phyloP scores from a whole-genome alignment of 345 rosid genomes.

The Syzygium oleosum region DNA sequence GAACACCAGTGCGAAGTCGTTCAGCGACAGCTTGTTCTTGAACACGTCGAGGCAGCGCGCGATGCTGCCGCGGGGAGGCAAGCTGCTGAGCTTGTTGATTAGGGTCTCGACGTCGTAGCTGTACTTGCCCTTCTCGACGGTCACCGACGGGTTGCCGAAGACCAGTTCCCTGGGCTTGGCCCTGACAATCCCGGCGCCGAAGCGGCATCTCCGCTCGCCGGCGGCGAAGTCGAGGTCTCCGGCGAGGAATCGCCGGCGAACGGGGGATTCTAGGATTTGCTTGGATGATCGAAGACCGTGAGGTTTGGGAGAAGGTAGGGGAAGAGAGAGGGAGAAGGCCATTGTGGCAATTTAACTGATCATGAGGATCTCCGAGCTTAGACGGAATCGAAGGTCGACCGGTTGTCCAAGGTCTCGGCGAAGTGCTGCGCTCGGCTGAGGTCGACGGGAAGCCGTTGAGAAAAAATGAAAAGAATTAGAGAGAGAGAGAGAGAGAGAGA shows the following conservation, averaged over 20 bases:
- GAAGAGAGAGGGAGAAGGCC: conserved; percentile 24
- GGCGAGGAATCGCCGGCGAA: conserved; percentile 12
- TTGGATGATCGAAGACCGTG: conserved; percentile 18
- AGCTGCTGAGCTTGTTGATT: conserved; percentile 94
- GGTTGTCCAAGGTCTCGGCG: neutral
- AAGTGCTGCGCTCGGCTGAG: neutral
- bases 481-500: neutral
- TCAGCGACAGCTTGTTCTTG: conserved; percentile 83
- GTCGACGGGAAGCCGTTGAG: no score
- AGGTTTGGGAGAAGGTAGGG: conserved; percentile 19
- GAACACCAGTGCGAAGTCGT: conserved; percentile 86
- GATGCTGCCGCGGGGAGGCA: conserved; percentile 96
- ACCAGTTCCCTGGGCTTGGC: conserved; percentile 59
- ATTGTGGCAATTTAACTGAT: conserved; percentile 11
- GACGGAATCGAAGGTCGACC: neutral
- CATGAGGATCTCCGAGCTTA: conserved; percentile 11
- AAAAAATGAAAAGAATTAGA: no score
- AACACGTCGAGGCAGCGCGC: conserved; percentile 78
- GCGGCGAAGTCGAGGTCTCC: conserved; percentile 5
- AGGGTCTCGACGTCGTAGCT: conserved; percentile 93
- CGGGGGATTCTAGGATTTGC: neutral
- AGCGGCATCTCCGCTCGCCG: conserved; percentile 11
- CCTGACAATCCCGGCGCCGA: conserved; percentile 15
- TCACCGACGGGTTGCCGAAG: conserved; percentile 67
- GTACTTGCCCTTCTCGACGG: conserved; percentile 86